Base-by-base conservation (phyloP, 768 basidiomycete genomes). In the Rhodosporidiobolus odoratus region DNA sequence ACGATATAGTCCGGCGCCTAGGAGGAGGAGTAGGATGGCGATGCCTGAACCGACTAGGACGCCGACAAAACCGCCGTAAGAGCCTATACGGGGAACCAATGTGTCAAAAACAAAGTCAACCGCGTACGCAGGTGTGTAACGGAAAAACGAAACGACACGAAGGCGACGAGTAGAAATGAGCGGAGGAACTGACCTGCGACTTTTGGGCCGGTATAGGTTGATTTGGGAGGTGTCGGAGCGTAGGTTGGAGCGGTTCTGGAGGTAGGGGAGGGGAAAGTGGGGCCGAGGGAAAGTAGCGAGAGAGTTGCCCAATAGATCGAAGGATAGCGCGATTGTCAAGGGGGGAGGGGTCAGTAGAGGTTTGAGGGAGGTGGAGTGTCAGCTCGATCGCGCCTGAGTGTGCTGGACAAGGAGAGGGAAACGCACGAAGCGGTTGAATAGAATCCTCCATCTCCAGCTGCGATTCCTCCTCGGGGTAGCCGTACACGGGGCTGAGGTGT, bases 21-120 rank as follows among this genome's bases (percentile, higher is more conserved):
- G 34, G 34, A 73, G 41, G 60, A 69, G 41, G 64, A 61, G 6
- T 50, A 73, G 56, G 38, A 62, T 23, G 58, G 65, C 30, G 53
- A 74, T 43, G 43, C 65, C 65, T 2, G 27, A 53, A 15, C 37
- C 73, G 65, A 65, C 62, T n/a, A 74, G 53, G 34, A 74, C 62
- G 38, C 69, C 69, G 53, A 71, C 68, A 50, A 74, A 74, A 13
- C 73, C 73, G 47, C 66, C 66, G 53, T 67, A 67, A 30, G 65
- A 54, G 32, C 73, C 43, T 45, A 23, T 45, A 23, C 43, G n/a
- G n/a, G n/a, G n/a, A n/a, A n/a, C n/a, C n/a, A n/a, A 45, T 45
- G 43, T 45, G 43, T 13, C 43, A 45, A n/a, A n/a, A n/a, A n/a
- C n/a, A n/a, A n/a, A n/a, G n/a, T n/a, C n/a, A n/a, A n/a, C n/a